Percentiles rank a stretch among this genome's conserved stretches.
Conservation (phyloP, 2,329 filamentous ascomycete species). For the Fusarium compactum region DNA sequence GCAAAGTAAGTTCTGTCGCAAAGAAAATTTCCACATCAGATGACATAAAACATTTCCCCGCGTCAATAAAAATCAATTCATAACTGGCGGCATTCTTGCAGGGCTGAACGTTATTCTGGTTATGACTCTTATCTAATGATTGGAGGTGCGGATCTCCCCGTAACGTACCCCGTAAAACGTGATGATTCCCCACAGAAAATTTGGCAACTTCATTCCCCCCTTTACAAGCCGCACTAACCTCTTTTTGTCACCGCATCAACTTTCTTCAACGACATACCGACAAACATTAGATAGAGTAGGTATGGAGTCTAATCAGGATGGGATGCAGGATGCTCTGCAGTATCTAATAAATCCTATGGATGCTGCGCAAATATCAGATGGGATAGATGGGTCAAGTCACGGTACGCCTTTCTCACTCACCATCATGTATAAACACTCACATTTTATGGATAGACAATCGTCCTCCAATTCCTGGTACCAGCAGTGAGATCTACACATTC, state of each 20-base stretch:
- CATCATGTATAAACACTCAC: rapidly evolving
- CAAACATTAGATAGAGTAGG: no score
- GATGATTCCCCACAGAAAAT: background rate
- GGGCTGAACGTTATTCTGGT: background rate
- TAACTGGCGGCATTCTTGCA: background rate
- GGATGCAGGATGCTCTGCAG: background rate
- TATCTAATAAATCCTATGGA: background rate
- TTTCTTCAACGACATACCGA: background rate
- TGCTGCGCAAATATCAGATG: conserved; percentile 15
- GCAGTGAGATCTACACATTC: conserved; percentile 93
- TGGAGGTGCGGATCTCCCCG: background rate
- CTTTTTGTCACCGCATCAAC: conserved; percentile 26
- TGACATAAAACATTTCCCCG: background rate
- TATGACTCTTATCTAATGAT: background rate
- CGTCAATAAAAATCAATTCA: background rate
- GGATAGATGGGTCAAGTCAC: conserved; percentile 15
- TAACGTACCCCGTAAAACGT: background rate
- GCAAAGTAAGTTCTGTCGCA: background rate
- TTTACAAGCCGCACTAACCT: conserved; percentile 17
- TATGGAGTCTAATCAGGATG: background rate
- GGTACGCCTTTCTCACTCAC: background rate
- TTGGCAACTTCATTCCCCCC: conserved; percentile 16
- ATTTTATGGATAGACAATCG: background rate
- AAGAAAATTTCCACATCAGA: background rate
- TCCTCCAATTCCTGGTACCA: conserved; percentile 12